A percentile compares a stretch with the other conserved stretches of the same genome.
phyloP scores from a whole-genome alignment of 1,284 basidiomycete genomes.

The Wolfiporia cocos region DNA sequence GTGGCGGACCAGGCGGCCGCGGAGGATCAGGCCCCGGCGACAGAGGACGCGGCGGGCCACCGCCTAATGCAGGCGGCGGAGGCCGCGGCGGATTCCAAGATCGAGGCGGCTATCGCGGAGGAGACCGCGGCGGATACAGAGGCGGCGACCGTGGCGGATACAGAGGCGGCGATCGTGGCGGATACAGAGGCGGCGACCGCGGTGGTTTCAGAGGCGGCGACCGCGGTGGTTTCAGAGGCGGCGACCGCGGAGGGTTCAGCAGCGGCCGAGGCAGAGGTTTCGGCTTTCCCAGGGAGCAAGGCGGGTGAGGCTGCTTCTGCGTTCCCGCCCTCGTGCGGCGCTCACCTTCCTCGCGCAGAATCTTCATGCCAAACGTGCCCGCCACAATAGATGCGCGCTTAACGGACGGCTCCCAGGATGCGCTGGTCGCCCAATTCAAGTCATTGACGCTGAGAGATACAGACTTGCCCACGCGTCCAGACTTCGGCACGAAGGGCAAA shows the following conservation, averaged over 20 bases:
- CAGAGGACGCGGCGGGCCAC: conserved; percentile 2
- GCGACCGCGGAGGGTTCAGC: conserved; percentile 20
- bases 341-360: conserved; percentile 29
- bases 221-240: conserved; percentile 26
- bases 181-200: no score
- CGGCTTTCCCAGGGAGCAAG: conserved; percentile 31
- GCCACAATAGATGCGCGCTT: conserved; percentile 57
- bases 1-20: conserved; percentile 12
- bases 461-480: conserved; percentile 62
- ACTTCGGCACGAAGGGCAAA: conserved; percentile 55
- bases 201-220: conserved; percentile 23
- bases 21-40: conserved; percentile 7
- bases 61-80: conserved; percentile 7
- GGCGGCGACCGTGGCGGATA: conserved; percentile 22
- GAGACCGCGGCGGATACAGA: conserved; percentile 25
- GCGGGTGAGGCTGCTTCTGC: conserved; percentile 37
- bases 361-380: conserved; percentile 43
- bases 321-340: conserved; percentile 1
- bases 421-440: conserved; percentile 45
- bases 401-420: conserved; percentile 47
- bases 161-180: no score
- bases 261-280: conserved; percentile 12
- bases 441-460: conserved; percentile 33
- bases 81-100: conserved; percentile 16
- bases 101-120: conserved; percentile 31